Evolutionary conservation across 148 eudicot genomes (phyloP).

Genomic region (Cornus suecica): DNA sequence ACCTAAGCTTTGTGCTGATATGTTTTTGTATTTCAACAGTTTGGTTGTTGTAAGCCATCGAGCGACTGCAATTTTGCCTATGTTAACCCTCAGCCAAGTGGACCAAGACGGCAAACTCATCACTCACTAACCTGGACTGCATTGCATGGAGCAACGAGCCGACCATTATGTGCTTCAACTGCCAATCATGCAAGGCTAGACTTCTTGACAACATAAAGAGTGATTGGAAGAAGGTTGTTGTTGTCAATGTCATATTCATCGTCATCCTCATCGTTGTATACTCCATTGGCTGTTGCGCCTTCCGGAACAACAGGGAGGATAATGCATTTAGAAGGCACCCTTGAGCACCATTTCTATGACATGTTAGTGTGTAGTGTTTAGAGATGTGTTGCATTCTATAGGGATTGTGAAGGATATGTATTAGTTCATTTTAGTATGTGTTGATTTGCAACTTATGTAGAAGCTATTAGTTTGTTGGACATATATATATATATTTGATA

Average conservation of each 20-base stretch:
- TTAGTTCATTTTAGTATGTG: neutral
- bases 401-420: neutral
- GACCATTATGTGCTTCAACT: constrained; percentile 55
- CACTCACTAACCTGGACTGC: constrained; percentile 51
- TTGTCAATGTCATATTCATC: constrained; percentile 64
- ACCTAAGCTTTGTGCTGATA: neutral
- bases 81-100: constrained; percentile 63
- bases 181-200: constrained; percentile 89
- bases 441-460: neutral
- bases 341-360: constrained; percentile 12
- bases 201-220: constrained; percentile 80
- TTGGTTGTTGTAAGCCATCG: constrained; percentile 96
- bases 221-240: constrained; percentile 84
- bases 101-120: constrained; percentile 23
- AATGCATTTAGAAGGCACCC: constrained; percentile 55
- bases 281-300: constrained; percentile 87
- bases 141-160: constrained; percentile 51
- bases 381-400: neutral
- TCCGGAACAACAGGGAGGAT: constrained; percentile 84
- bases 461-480: neutral
- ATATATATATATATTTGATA: too few relatives aligned
- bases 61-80: constrained; percentile 51
- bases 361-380: neutral
- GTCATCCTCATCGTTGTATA: constrained; percentile 79
- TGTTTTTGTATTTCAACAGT: constrained; percentile 34